Percentiles rank a stretch among this genome's conserved stretches.
Evolutionary conservation across 1,284 basidiomycete genomes (phyloP).

Genomic region (Fomitopsis schrenkii): DNA sequence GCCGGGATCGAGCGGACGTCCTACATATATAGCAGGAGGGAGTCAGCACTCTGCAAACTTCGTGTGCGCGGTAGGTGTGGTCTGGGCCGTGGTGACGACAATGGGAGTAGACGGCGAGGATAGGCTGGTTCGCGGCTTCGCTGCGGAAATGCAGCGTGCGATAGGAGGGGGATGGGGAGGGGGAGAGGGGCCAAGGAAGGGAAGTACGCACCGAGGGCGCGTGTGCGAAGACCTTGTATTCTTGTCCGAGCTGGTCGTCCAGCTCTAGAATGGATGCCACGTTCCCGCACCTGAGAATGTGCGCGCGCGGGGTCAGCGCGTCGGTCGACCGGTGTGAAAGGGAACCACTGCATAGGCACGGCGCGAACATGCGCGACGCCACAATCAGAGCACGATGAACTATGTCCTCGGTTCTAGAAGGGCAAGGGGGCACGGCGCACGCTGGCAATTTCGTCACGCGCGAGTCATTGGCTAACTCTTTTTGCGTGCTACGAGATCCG

Average conservation of each 20-base stretch:
- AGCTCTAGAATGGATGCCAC: conserved; percentile 91
- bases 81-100: neutral
- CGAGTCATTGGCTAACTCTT: neutral
- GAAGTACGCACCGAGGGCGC: conserved; percentile 58
- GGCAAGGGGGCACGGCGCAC: neutral
- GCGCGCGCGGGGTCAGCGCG: neutral
- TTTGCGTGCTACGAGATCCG: neutral
- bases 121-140: neutral
- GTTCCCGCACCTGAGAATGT: conserved; percentile 74
- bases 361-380: neutral
- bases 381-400: neutral
- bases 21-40: conserved; percentile 30
- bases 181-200: conserved; percentile 6
- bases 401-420: neutral
- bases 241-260: conserved; percentile 86
- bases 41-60: conserved; percentile 7
- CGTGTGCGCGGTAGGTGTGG: neutral
- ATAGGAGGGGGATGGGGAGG: neutral
- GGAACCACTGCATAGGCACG: neutral
- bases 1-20: conserved; percentile 86
- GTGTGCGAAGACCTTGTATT: conserved; percentile 88
- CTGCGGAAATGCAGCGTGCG: neutral
- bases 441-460: neutral
- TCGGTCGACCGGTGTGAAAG: neutral
- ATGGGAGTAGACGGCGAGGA: neutral